These are phyloP conservation scores for Prunus fruticosa DNA, from an alignment of 306 rosid genomes.

Conservation along the genomic window DNA sequence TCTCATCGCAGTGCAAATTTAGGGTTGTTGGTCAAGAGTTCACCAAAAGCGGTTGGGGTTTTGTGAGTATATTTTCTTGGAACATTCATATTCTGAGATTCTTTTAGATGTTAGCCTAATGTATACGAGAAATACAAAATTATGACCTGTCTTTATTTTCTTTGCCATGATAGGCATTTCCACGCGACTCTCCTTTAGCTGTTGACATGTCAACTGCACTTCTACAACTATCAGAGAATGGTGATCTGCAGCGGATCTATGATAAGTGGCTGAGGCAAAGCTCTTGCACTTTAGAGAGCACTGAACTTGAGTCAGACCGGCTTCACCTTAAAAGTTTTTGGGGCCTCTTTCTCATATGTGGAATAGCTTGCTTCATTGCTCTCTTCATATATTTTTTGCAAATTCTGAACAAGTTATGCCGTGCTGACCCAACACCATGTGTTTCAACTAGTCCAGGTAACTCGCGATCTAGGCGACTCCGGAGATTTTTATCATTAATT, in stretches of 20 bases:
- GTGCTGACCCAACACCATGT: slow-evolving; percentile 32
- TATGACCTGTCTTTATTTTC: not conserved
- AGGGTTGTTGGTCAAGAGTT: slow-evolving; percentile 90
- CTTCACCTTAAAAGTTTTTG: slow-evolving; percentile 86
- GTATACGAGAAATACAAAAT: not conserved
- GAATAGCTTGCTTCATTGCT: slow-evolving; percentile 67
- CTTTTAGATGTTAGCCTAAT: not conserved
- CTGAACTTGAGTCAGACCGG: slow-evolving; percentile 65
- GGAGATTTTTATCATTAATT: slow-evolving; percentile 60
- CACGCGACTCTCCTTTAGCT: slow-evolving; percentile 86
- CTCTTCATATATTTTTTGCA: slow-evolving; percentile 54
- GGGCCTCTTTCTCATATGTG: slow-evolving; percentile 88
- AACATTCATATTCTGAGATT: not conserved
- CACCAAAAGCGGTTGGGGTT: slow-evolving; percentile 98
- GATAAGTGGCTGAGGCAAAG: slow-evolving; percentile 84
- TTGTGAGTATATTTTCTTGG: slow-evolving; percentile 57
- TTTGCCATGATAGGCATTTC: slow-evolving; percentile 64
- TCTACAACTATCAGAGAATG: slow-evolving; percentile 87
- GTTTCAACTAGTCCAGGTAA: slow-evolving; percentile 16
- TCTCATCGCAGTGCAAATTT: slow-evolving; percentile 79
- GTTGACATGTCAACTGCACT: slow-evolving; percentile 88
- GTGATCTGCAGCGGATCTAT: slow-evolving; percentile 89
- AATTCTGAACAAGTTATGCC: slow-evolving; percentile 41
- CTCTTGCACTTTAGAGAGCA: slow-evolving; percentile 46
- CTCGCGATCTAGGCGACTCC: slow-evolving; percentile 40